A percentile compares a stretch with the other conserved stretches of the same genome.
phyloP scores from a whole-genome alignment of 495 filamentous ascomycete genomes.

The Geopyxis carbonaria region DNA sequence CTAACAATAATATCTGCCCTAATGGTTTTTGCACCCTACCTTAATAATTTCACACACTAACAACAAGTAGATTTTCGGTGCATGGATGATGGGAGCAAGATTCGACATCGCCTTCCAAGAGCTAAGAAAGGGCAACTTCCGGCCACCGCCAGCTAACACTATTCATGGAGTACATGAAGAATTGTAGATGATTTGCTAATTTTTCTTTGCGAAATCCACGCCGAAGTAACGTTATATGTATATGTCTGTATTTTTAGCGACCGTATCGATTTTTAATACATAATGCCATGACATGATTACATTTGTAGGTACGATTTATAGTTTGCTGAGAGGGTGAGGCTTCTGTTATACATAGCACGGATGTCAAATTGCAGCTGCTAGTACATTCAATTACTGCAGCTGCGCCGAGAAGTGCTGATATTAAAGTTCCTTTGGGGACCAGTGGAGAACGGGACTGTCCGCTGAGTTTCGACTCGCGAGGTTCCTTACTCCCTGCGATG shows the following conservation, averaged over 20 bases:
- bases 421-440: slow-evolving; percentile 17
- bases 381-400: slow-evolving; percentile 55
- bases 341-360: slow-evolving; percentile 47
- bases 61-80: slow-evolving; percentile 24
- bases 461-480: background rate
- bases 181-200: background rate
- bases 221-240: background rate
- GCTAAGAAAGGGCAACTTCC: slow-evolving; percentile 34
- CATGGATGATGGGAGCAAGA: slow-evolving; percentile 33
- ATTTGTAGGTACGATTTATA: background rate
- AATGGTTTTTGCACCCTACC: slow-evolving; percentile 39
- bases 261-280: background rate
- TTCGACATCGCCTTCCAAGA: slow-evolving; percentile 47
- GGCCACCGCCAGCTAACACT: slow-evolving; percentile 7
- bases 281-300: background rate
- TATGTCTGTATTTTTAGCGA: too few species aligned
- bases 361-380: slow-evolving; percentile 98
- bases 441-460: too few species aligned
- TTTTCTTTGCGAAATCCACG: background rate
- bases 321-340: background rate
- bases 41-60: slow-evolving; percentile 6
- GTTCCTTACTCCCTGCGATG: too few species aligned
- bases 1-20: slow-evolving; percentile 41
- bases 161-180: background rate
- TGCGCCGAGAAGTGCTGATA: slow-evolving; percentile 84